These are phyloP conservation scores for Prillingera fragicola DNA, from an alignment of 1,284 basidiomycete genomes.

Conservation along the genomic window DNA sequence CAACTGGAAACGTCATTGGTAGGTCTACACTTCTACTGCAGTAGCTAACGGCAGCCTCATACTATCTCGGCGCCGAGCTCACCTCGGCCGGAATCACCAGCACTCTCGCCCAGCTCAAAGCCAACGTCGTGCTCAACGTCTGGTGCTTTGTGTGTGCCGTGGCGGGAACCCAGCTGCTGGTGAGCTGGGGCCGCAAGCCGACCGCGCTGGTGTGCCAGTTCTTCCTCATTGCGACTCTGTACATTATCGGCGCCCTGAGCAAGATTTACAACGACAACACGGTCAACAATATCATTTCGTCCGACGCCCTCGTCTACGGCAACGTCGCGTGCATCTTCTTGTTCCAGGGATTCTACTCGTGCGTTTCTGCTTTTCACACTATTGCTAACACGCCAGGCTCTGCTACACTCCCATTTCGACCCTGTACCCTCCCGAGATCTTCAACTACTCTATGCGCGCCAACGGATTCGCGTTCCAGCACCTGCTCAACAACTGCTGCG, in stretches of 20 bases:
- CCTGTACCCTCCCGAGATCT: constrained; percentile 12
- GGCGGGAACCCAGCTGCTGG: constrained; percentile 9
- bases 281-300: background rate
- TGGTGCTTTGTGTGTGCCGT: constrained; percentile 15
- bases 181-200: constrained; percentile 10
- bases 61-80: constrained; percentile 11
- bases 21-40: too few species aligned
- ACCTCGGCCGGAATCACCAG: constrained; percentile 11
- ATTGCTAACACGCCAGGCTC: background rate
- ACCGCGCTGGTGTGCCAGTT: constrained; percentile 8
- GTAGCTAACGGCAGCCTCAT: too few species aligned
- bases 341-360: constrained; percentile 17
- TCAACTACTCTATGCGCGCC: constrained; percentile 18
- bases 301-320: constrained; percentile 10
- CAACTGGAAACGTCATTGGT: constrained; percentile 8
- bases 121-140: constrained; percentile 18
- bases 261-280: constrained; percentile 11
- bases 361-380: constrained; percentile 10
- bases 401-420: background rate
- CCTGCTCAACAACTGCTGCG: constrained; percentile 1
- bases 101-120: constrained; percentile 11
- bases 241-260: constrained; percentile 16
- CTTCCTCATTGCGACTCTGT: constrained; percentile 3
- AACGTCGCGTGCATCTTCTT: constrained; percentile 20
- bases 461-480: constrained; percentile 7